Base-by-base conservation (phyloP, 2,329 filamentous ascomycete genomes). In the Monosporascus sp. region DNA sequence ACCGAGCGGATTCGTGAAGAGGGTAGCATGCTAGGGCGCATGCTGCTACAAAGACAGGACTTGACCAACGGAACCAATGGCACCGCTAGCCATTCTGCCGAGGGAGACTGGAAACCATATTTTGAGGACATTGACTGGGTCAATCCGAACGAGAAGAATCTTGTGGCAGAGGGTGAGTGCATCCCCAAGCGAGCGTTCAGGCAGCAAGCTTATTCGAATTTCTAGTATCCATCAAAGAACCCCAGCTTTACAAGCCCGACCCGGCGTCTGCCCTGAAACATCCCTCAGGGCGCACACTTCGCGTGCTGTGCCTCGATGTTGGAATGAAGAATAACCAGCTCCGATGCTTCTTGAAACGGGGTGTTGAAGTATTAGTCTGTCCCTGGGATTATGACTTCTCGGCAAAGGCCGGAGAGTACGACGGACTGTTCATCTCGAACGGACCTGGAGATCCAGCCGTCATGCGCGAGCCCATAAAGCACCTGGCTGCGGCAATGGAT, bases 311-410 rank as follows among this genome's bases (percentile, higher is more conserved):
- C 69, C 83, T 99, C 62, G 94, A 99, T 75, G 93, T 99, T 62
- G 94, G 94, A 70, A 86, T 97, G 79, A 99, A 99, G 75, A 97
- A 90, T 76, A 99, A 97, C 76, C 94, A 99, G 76, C 81, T 99
- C 63, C 84, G 94, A 62, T 99, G 94, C 75, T 85, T 99, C 65
- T 79, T 99, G 54, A 86, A 85, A 65, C 85, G 94, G 62, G 94
- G 94, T 51, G 88, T 97, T 52, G 94, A 99, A 70, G 92, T 97
- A 48, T 76, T 96, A 59, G 90, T 97, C 52, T 92, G 94, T 58
- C 94, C 94, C 9, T 99, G 93, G 92, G 86, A 99, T 74, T 91
- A 97, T 67, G 88, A 97, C 70, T 91, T 97, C 70, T 84, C 86
- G 51, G 74, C 79, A 51, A 81, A 90, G 52, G 85, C 85, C 51